These are phyloP conservation scores for Waitea zeae DNA, from an alignment of 1,284 basidiomycete genomes.

Conservation along the genomic window DNA sequence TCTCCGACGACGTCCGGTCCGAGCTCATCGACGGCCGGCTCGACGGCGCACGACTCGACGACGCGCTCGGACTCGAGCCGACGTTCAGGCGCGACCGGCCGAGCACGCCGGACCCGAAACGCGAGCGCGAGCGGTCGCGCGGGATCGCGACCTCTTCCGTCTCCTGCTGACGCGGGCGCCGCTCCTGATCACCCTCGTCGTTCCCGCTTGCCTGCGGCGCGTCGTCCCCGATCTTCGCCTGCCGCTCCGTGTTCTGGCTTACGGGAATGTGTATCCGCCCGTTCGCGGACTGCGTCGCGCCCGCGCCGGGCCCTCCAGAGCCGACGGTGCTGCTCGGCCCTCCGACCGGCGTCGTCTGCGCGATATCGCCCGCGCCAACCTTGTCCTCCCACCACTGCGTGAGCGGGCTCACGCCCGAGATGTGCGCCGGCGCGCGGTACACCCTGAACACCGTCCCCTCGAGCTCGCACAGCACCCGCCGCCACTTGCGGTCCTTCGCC, in stretches of 20 bases:
- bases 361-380: slow-evolving; percentile 48
- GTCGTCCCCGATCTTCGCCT: background rate
- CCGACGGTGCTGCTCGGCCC: slow-evolving; percentile 6
- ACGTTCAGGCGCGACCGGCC: background rate
- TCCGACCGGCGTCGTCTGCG: slow-evolving; percentile 7
- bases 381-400: slow-evolving; percentile 63
- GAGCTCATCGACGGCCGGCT: background rate
- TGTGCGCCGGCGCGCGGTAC: slow-evolving; percentile 48
- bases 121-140: background rate
- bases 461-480: slow-evolving; percentile 74
- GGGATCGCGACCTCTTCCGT: too few species aligned
- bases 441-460: slow-evolving; percentile 84
- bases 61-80: background rate
- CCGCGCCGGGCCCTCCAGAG: too few species aligned
- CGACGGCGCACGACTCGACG: background rate
- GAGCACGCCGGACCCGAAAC: background rate
- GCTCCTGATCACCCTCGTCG: too few species aligned
- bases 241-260: too few species aligned
- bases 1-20: background rate
- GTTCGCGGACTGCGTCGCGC: background rate
- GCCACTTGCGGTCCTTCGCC: slow-evolving; percentile 85
- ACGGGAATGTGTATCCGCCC: too few species aligned
- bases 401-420: slow-evolving; percentile 29
- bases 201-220: background rate
- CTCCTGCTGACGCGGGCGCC: too few species aligned